A percentile compares a stretch with the other conserved stretches of the same genome.
Evolutionary conservation across 2,329 filamentous ascomycete genomes (phyloP).

Genomic region (Penicillium sp.): DNA sequence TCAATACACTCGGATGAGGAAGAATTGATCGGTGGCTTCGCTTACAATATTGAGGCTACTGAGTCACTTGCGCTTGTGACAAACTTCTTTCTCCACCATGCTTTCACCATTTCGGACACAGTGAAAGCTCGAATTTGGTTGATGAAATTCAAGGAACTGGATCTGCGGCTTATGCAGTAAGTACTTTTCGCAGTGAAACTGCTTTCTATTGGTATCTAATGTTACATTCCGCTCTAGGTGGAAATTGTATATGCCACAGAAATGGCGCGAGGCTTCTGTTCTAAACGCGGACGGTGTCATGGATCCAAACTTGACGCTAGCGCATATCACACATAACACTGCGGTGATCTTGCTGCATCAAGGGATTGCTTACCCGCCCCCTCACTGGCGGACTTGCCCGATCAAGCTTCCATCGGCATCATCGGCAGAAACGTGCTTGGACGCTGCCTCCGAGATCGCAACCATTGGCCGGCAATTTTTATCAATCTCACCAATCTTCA

Average conservation of each 20-base stretch:
- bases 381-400: conserved; percentile 23
- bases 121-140: conserved; percentile 47
- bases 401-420: conserved; percentile 44
- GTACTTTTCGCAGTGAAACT: conserved; percentile 6
- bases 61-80: conserved; percentile 50
- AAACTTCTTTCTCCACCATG: conserved; percentile 49
- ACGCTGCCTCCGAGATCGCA: conserved; percentile 49
- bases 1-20: conserved; percentile 32
- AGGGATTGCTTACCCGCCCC: conserved; percentile 48
- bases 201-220: no score
- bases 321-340: conserved; percentile 53
- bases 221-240: conserved; percentile 30
- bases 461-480: conserved; percentile 52
- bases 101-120: no score
- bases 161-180: conserved; percentile 49
- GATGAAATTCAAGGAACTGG: conserved; percentile 52
- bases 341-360: conserved; percentile 55
- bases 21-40: conserved; percentile 48
- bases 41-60: conserved; percentile 51
- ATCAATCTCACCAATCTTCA: conserved; percentile 32
- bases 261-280: conserved; percentile 39
- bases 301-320: conserved; percentile 54
- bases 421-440: conserved; percentile 53
- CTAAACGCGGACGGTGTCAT: conserved; percentile 24
- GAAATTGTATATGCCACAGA: conserved; percentile 49